phyloP scores from a whole-genome alignment of 495 filamentous ascomycete species.

The Darksidea phi region DNA sequence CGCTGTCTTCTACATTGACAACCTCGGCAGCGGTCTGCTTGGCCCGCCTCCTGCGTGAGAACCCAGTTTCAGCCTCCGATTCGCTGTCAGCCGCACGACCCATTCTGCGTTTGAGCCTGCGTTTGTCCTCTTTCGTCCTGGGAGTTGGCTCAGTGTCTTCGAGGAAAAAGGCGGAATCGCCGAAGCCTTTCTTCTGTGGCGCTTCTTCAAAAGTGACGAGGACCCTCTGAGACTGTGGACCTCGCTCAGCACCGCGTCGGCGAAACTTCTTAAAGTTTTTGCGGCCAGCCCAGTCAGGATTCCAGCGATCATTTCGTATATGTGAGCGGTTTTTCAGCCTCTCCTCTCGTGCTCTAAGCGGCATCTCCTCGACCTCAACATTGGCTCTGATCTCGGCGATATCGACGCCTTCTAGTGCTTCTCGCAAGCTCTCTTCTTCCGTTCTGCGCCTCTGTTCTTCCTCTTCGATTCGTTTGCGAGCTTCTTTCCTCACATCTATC shows the following conservation, averaged over 20 bases:
- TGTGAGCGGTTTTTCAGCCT: constrained; percentile 18
- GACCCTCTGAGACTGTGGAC: constrained; percentile 18
- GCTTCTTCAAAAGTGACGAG: constrained; percentile 73
- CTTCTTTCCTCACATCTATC: constrained; percentile 66
- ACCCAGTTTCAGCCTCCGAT: constrained; percentile 23
- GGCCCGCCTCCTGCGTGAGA: constrained; percentile 10
- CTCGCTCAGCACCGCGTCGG: constrained; percentile 49
- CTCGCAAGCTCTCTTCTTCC: constrained; percentile 59
- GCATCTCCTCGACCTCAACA: constrained; percentile 79
- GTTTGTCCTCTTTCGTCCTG: constrained; percentile 39
- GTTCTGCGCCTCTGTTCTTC: constrained; percentile 60
- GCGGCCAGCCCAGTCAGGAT: constrained; percentile 88
- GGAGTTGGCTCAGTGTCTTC: constrained; percentile 38
- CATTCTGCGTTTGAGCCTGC: constrained; percentile 34
- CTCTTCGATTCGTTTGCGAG: constrained; percentile 65
- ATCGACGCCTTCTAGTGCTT: constrained; percentile 58
- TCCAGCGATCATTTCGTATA: constrained; percentile 69
- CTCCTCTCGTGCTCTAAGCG: constrained; percentile 47
- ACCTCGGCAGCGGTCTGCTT: constrained; percentile 13
- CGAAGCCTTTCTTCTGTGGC: constrained; percentile 67
- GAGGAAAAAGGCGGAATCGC: constrained; percentile 74
- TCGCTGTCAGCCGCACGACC: constrained; percentile 29
- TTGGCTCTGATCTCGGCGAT: constrained; percentile 70
- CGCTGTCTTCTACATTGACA: constrained; percentile 22
- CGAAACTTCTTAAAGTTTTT: constrained; percentile 96